These are phyloP conservation scores for Macrophomina tecta DNA, from an alignment of 2,329 filamentous ascomycete species.

Conservation along the genomic window DNA sequence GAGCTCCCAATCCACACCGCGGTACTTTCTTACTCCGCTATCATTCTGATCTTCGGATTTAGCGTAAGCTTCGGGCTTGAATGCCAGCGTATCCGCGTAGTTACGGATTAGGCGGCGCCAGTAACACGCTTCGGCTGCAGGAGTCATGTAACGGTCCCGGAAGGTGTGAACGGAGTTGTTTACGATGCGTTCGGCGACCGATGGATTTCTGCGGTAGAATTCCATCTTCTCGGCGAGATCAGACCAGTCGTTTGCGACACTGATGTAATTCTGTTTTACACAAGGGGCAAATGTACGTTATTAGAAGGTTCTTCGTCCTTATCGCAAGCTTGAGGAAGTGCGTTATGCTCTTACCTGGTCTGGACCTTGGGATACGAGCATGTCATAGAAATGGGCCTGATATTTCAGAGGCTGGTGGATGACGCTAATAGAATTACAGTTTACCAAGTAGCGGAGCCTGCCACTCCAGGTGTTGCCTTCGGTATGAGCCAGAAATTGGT, in stretches of 20 bases:
- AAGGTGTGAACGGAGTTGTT: constrained; percentile 56
- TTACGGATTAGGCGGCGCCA: constrained; percentile 56
- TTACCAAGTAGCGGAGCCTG: constrained; percentile 42
- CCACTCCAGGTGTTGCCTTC: constrained; percentile 40
- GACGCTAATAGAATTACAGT: constrained; percentile 52
- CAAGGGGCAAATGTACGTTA: too few relatives aligned
- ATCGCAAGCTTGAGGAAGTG: too few relatives aligned
- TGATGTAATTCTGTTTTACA: constrained; percentile 50
- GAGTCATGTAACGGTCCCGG: constrained; percentile 60
- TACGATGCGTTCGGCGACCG: constrained; percentile 56
- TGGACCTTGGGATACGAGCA: constrained; percentile 52
- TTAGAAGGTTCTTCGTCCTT: too few relatives aligned
- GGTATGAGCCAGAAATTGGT: constrained; percentile 32
- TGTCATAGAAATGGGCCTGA: constrained; percentile 56
- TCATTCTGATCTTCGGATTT: too few relatives aligned
- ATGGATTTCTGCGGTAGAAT: constrained; percentile 51
- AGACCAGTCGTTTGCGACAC: constrained; percentile 53
- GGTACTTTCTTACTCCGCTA: too few relatives aligned
- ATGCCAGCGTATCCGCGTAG: constrained; percentile 44
- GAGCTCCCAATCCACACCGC: too few relatives aligned
- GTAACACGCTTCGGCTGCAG: constrained; percentile 62
- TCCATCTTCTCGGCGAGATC: constrained; percentile 46
- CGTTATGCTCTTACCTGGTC: background rate
- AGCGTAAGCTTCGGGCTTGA: constrained; percentile 28
- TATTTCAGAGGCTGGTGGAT: constrained; percentile 56